phyloP scores from a whole-genome alignment of 2,329 filamentous ascomycete species.

The Tolypocladium tropicale region DNA sequence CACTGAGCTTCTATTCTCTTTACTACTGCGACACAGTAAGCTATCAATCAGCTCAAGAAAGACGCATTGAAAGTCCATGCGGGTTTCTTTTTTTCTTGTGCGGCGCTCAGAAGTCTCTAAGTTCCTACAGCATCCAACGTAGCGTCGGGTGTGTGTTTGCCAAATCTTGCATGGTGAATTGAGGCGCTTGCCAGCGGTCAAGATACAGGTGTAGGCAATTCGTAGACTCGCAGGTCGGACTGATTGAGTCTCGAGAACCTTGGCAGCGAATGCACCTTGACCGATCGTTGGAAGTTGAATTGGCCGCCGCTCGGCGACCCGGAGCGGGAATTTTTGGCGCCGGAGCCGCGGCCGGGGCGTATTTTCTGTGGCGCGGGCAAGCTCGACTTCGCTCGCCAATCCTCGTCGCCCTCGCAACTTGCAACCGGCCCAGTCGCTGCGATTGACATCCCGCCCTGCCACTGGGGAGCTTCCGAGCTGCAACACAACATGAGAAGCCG shows the following conservation, averaged over 20 bases:
- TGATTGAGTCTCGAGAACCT: not conserved
- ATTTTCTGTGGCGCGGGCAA: not conserved
- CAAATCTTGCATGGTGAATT: too few species aligned
- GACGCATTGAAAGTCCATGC: too few species aligned
- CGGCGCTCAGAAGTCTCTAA: too few species aligned
- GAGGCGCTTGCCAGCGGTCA: not conserved
- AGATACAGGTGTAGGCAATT: not conserved
- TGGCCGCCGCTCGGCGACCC: not conserved
- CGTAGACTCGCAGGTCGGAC: not conserved
- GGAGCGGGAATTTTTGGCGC: not conserved
- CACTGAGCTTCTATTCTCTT: too few species aligned
- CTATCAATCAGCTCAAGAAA: too few species aligned
- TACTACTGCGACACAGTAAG: too few species aligned
- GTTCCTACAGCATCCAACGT: too few species aligned
- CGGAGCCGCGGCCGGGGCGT: not conserved
- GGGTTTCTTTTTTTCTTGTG: too few species aligned
- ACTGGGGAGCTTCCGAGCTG: constrained; percentile 14
- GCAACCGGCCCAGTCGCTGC: not conserved
- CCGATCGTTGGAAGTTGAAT: not conserved
- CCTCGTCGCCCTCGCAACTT: not conserved
- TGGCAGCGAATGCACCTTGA: not conserved
- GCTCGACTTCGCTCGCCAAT: not conserved
- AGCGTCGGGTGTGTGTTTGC: too few species aligned
- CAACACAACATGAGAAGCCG: constrained; percentile 21
- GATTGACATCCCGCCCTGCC: not conserved